Percentiles rank a stretch among this genome's conserved stretches.
Evolutionary conservation across 371 early-diverging fungal species (phyloP).

Genomic region (Apophysomyces sp.): DNA sequence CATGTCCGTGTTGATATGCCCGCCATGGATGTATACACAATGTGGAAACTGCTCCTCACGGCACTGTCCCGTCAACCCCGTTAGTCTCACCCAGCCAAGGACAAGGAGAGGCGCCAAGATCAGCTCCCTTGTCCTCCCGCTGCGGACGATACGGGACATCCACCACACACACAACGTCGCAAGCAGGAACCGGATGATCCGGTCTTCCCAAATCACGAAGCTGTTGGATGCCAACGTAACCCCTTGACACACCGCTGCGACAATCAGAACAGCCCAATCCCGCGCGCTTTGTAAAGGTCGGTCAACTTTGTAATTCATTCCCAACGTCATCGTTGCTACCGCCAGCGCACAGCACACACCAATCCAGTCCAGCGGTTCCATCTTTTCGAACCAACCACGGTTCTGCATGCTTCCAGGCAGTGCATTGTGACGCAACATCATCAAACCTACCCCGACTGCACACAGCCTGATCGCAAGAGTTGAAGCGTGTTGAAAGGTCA

Average conservation of each 20-base stretch:
- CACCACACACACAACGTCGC: constrained; percentile 29
- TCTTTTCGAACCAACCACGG: constrained; percentile 40
- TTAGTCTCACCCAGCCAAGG: constrained; percentile 58
- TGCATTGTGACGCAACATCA: neutral
- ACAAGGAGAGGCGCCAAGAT: constrained; percentile 30
- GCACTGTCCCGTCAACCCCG: constrained; percentile 73
- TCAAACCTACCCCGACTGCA: neutral
- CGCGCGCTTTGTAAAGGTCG: neutral
- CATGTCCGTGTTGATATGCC: constrained; percentile 14
- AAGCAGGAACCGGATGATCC: constrained; percentile 54
- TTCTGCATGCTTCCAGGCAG: neutral
- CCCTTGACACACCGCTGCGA: constrained; percentile 49
- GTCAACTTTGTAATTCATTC: neutral
- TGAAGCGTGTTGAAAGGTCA: neutral
- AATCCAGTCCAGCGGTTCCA: constrained; percentile 30
- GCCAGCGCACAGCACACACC: constrained; percentile 14
- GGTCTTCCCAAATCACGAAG: constrained; percentile 87
- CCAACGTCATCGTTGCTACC: neutral
- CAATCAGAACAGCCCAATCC: constrained; percentile 15
- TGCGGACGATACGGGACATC: constrained; percentile 3
- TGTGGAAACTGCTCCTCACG: constrained; percentile 84
- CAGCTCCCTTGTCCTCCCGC: neutral
- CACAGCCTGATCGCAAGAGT: neutral
- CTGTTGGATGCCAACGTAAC: constrained; percentile 83
- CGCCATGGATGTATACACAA: constrained; percentile 52